Evolutionary conservation across 257 asterid species (phyloP).

Genomic region (Gynochthodes officinalis): DNA sequence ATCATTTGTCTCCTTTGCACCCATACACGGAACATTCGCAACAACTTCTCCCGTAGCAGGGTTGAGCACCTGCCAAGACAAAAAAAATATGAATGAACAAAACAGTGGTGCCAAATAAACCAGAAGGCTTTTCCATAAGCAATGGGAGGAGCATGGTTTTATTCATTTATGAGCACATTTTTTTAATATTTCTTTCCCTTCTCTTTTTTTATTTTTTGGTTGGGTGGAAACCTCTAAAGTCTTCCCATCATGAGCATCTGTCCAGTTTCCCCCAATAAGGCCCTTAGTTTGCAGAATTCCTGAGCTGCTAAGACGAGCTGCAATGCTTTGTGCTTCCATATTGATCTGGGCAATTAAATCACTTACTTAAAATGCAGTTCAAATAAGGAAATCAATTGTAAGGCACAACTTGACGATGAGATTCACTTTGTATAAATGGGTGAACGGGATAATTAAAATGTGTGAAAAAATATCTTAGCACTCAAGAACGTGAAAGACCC

Average conservation of each 20-base stretch:
- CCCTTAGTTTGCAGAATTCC: constrained; percentile 83
- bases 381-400: background rate
- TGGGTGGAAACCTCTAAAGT: constrained; percentile 56
- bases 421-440: too few species aligned
- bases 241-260: constrained; percentile 84
- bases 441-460: too few species aligned
- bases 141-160: background rate
- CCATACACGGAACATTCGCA: constrained; percentile 86
- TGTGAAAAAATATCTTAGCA: too few species aligned
- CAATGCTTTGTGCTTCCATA: constrained; percentile 54
- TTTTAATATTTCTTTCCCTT: background rate
- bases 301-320: constrained; percentile 59
- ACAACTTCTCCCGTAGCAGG: constrained; percentile 95
- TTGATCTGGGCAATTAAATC: constrained; percentile 48
- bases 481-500: too few species aligned
- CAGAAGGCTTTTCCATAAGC: background rate
- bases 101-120: background rate
- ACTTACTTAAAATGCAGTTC: constrained; percentile 4
- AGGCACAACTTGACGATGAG: background rate
- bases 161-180: background rate
- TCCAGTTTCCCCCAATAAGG: constrained; percentile 90
- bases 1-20: constrained; percentile 79
- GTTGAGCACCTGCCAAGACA: constrained; percentile 54
- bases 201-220: background rate
- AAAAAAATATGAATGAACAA: constrained; percentile 1